A percentile compares a stretch with the other conserved stretches of the same genome.
phyloP scores from a whole-genome alignment of 345 rosid species.

The Gossypium sturtianum region DNA sequence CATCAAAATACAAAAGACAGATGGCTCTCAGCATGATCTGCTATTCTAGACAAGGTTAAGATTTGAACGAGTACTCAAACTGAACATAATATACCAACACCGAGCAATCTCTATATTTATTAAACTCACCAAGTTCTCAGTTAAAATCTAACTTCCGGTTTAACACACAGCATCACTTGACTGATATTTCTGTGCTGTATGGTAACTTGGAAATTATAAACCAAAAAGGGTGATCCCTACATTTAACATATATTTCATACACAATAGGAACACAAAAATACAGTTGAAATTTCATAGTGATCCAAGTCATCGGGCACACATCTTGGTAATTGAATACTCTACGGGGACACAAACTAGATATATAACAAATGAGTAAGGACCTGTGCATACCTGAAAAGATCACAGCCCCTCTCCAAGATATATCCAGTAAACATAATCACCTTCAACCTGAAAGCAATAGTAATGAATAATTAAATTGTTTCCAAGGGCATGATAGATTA shows the following conservation, averaged over 20 bases:
- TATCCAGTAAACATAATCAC: slow-evolving; percentile 41
- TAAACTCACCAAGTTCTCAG: background rate
- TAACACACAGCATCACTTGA: background rate
- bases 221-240: background rate
- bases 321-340: background rate
- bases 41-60: background rate
- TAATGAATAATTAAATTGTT: background rate
- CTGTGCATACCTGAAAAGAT: slow-evolving; percentile 25
- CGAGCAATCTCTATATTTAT: background rate
- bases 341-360: background rate
- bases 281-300: background rate
- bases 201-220: background rate
- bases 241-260: background rate
- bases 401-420: slow-evolving; percentile 19
- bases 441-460: slow-evolving; percentile 19
- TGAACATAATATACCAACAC: background rate
- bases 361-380: background rate
- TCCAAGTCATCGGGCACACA: background rate
- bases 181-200: background rate
- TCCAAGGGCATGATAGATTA: background rate
- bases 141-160: background rate
- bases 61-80: background rate
- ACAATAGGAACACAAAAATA: background rate
- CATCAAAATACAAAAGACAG: background rate
- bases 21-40: background rate